Evolutionary conservation across 1,284 basidiomycete species (phyloP), one percentile per base, ranked within the genome.

Genomic region (Retiboletus fuscus): DNA sequence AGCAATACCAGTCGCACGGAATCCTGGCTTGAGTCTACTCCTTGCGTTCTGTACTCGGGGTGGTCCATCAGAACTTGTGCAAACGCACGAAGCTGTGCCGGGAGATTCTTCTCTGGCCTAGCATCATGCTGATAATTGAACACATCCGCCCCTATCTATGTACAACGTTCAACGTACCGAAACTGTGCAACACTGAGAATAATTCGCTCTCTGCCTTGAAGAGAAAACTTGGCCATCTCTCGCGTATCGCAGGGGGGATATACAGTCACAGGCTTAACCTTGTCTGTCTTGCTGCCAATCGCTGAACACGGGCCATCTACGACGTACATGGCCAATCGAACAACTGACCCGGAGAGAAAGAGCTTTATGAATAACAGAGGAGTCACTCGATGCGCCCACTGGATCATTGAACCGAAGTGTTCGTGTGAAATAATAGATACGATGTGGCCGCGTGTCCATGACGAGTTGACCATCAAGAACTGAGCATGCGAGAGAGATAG

Each of bases 31-130:
- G 70, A 68, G 34, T 22, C 20, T 1, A 34, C 43, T 2, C 64
- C 64, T 28, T 20, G 68, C 3, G 76, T 74, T 47, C 73, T 78
- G 76, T 91, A 90, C 73, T 93, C 87, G 0, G 95, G 92, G 75
- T 94, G 85, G 2, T 77, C 74, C 62, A 85, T 81, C 41, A 95
- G 83, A 15, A 98, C 85, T 24, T 84, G 82, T 10, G 87, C 83
- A 71, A 98, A 90, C 0, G 96, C 90, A 39, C 84, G 84, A 12
- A 99, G 83, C 80, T 99, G 98, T 13, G 90, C 89, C 0, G 89
- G 84, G 69, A 99, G 97, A 76, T 98, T 96, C 82, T 99, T 99
- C 83, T 99, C 97, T 1, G 98, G 97, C 55, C 95, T 95, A 57
- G 41, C 10, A 24, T 61, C 53, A 41, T 51, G 46, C 69, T 51